phyloP scores from a whole-genome alignment of 192 early-diverging fungal genomes.

The Spinellus fusiger region DNA sequence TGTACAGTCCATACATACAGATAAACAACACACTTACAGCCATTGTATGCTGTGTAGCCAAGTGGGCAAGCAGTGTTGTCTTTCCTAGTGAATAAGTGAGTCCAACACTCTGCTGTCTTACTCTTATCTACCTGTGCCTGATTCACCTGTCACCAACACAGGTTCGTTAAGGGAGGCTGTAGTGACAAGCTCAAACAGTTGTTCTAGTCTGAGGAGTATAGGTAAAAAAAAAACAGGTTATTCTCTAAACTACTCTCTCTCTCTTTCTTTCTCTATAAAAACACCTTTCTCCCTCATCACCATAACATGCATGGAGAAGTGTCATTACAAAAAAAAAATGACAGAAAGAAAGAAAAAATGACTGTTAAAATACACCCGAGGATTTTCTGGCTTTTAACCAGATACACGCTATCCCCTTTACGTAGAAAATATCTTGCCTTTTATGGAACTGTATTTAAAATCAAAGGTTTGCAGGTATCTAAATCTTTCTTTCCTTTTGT shows the following conservation, averaged over 20 bases:
- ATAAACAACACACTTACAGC: background rate
- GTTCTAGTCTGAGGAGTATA: slow-evolving; percentile 2
- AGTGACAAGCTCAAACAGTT: background rate
- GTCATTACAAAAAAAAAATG: background rate
- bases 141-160: slow-evolving; percentile 5
- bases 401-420: no score
- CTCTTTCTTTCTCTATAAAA: background rate
- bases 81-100: slow-evolving; percentile 2
- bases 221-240: background rate
- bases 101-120: background rate
- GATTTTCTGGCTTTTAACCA: no score
- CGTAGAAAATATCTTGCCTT: no score
- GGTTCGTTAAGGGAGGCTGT: background rate
- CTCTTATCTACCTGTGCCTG: background rate
- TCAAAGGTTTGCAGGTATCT: no score
- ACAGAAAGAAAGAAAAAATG: background rate
- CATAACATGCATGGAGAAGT: slow-evolving; percentile 16
- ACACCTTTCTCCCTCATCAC: slow-evolving; percentile 20
- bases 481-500: no score
- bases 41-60: background rate
- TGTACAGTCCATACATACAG: background rate
- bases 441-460: no score
- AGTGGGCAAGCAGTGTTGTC: background rate
- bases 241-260: background rate
- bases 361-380: no score